These are phyloP conservation scores for Neofusicoccum umdonicola DNA, from an alignment of 2,329 filamentous ascomycete genomes.

Conservation along the genomic window DNA sequence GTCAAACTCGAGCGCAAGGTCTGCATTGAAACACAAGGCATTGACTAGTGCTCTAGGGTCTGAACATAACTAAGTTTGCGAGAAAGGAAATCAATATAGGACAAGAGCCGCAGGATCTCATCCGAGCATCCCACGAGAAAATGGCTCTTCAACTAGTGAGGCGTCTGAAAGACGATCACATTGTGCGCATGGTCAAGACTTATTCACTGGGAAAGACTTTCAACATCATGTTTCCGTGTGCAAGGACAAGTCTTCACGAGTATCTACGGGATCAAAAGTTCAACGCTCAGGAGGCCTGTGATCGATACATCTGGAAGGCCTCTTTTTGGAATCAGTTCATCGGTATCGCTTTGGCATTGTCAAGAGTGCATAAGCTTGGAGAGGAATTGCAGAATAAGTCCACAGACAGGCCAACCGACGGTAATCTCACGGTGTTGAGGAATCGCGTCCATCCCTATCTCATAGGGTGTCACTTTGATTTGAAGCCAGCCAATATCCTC, in stretches of 20 bases:
- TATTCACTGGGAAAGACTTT: constrained; percentile 17
- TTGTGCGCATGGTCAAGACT: constrained; percentile 22
- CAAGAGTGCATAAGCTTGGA: not conserved
- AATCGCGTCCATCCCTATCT: constrained; percentile 12
- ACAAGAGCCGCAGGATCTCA: not conserved
- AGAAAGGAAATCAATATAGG: not conserved
- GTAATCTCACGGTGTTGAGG: not conserved
- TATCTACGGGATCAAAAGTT: constrained; percentile 11
- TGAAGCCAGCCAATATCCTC: constrained; percentile 19
- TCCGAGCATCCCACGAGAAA: not conserved
- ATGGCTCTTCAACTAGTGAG: not conserved
- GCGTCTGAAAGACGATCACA: constrained; percentile 17
- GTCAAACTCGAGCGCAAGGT: too few species aligned
- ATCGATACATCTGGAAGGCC: not conserved
- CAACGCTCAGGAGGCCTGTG: not conserved
- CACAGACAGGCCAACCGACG: not conserved
- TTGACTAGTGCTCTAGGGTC: not conserved
- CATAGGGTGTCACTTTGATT: not conserved
- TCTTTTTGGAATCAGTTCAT: constrained; percentile 18
- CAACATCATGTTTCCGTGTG: constrained; percentile 19
- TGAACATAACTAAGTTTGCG: not conserved
- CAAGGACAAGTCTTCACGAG: constrained; percentile 18
- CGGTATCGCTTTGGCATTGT: constrained; percentile 16
- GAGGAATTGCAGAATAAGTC: too few species aligned
- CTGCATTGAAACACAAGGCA: too few species aligned